Conservation (phyloP, 75 land plant species). For the Gnetum montanum region DNA sequence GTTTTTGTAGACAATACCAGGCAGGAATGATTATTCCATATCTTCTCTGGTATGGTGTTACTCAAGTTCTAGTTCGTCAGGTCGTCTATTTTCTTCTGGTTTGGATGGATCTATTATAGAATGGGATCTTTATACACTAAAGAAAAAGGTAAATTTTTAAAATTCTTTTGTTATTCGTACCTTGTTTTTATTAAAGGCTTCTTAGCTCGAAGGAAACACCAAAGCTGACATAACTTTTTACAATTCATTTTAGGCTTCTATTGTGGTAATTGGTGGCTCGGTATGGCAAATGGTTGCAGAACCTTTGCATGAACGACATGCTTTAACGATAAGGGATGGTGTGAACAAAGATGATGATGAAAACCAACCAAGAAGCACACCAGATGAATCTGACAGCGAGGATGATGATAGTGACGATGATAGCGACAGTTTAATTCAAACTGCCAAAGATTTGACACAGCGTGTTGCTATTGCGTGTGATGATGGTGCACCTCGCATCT, state of each 20-base stretch:
- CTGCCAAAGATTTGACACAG: slow-evolving; percentile 8
- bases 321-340: slow-evolving; percentile 15
- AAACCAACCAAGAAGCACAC: slow-evolving; percentile 9
- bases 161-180: too few relatives aligned
- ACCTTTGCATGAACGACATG: slow-evolving; percentile 14
- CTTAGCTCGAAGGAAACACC: background rate
- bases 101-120: slow-evolving; percentile 91
- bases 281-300: slow-evolving; percentile 89
- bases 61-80: slow-evolving; percentile 16
- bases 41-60: slow-evolving; percentile 80
- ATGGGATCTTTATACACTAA: slow-evolving; percentile 74
- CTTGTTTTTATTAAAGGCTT: too few relatives aligned
- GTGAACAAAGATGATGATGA: slow-evolving; percentile 51
- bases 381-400: slow-evolving; percentile 11
- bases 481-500: slow-evolving; percentile 88
- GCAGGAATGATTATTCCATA: slow-evolving; percentile 51
- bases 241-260: slow-evolving; percentile 31
- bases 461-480: slow-evolving; percentile 84
- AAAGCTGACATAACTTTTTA: background rate
- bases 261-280: slow-evolving; percentile 75
- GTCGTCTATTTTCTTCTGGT: slow-evolving; percentile 80
- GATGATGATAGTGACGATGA: slow-evolving; percentile 14
- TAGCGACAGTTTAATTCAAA: too few relatives aligned
- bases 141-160: slow-evolving; percentile 50
- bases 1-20: slow-evolving; percentile 67